Evolutionary conservation across 2,329 filamentous ascomycete genomes (phyloP).

Genomic region (Hypocrella siamensis): DNA sequence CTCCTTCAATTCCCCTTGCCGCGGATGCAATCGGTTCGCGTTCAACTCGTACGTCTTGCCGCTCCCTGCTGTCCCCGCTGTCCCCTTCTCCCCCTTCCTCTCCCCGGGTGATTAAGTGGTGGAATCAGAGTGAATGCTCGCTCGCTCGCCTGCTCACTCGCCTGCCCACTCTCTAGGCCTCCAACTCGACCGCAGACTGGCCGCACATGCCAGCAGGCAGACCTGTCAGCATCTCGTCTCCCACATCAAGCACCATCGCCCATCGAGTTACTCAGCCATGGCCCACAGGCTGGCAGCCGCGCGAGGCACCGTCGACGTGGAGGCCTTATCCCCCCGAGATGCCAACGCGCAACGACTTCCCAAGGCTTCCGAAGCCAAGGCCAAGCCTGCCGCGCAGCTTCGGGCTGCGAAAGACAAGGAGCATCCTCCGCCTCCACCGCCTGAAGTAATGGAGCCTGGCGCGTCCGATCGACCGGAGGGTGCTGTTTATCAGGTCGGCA

Average conservation of each 20-base stretch:
- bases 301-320: slow-evolving; percentile 38
- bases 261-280: slow-evolving; percentile 16
- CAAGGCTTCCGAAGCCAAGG: slow-evolving; percentile 32
- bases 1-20: no score
- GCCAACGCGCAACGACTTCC: slow-evolving; percentile 42
- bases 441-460: slow-evolving; percentile 43
- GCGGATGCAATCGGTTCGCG: slow-evolving; percentile 14
- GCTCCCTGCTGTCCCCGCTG: slow-evolving; percentile 1
- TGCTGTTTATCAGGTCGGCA: slow-evolving; percentile 57
- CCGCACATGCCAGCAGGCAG: no score
- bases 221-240: neutral
- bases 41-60: slow-evolving; percentile 10
- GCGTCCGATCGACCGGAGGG: slow-evolving; percentile 55
- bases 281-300: slow-evolving; percentile 29
- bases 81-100: slow-evolving; percentile 1
- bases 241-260: neutral
- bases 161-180: no score
- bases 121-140: no score
- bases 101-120: neutral
- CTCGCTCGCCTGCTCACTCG: no score
- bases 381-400: slow-evolving; percentile 33
- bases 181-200: no score
- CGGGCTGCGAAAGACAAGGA: slow-evolving; percentile 49
- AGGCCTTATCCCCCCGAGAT: slow-evolving; percentile 50
- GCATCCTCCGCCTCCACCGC: slow-evolving; percentile 48